Evolutionary conservation across 116 monocot genomes (phyloP), one percentile per base, ranked within the genome.

Genomic region (Iris pallida): DNA sequence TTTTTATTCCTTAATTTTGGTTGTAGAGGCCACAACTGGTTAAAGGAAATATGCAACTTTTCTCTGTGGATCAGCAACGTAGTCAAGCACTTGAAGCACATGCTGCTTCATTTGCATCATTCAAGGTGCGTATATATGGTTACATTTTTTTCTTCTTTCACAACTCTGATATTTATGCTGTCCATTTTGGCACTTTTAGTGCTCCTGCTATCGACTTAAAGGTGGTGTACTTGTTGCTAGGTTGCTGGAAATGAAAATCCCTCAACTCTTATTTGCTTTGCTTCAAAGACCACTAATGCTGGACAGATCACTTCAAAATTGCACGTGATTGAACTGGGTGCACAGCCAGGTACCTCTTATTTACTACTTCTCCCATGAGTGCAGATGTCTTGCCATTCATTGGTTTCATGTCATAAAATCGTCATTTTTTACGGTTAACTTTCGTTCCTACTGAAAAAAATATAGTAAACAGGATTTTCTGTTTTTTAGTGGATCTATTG

Each of bases 51-150:
- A 90, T 98, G 98, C 93, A 93, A 68, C 93, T 98, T 45, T 98
- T 98, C 80, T 98, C 93, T 55, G 93, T 98, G 59, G 98, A 98
- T 48, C 98, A 98, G 53, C 98, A 98, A 59, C 87, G 98, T 66
- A 98, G 93, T 79, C 93, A 98, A 61, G 98, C 98, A 61, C 90
- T 98, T 76, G 98, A 98, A 79, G 98, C 98, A 68, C 98, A 98
- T 82, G 93, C 98, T 74, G 90, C 93, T 65, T 87, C 98, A 16
- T 98, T 98, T 82, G 88, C 98, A 52, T 85, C 98, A 58, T 83
- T 93, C 63, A 98, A 90, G 80, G 98, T 90, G 62, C 57, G 57
- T 56, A 53, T 46, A 47, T 47, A 58, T 66, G 9, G 11, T 44
- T 64, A 42, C 8, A 46, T 20, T 60, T 45, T 30, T 5, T 10